Evolutionary conservation across 2,329 filamentous ascomycete genomes (phyloP).

Genomic region (Colletotrichum brevisporum): DNA sequence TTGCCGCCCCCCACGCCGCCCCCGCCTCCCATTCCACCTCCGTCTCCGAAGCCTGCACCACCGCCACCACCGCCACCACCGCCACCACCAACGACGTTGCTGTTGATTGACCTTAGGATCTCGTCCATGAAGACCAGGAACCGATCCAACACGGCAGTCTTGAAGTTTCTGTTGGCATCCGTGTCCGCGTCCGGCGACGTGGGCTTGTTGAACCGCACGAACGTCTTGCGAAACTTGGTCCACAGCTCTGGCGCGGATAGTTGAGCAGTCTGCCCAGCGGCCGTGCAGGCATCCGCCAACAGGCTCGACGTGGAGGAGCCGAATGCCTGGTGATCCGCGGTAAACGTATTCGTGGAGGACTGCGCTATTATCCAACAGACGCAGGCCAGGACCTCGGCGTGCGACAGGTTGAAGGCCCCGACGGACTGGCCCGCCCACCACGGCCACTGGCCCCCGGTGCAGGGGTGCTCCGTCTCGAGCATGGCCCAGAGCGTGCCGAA

Average conservation of each 20-base stretch:
- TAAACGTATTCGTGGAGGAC: neutral
- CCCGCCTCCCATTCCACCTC: too few relatives aligned
- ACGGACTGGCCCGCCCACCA: neutral
- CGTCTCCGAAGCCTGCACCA: too few relatives aligned
- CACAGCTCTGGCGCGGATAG: neutral
- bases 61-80: too few relatives aligned
- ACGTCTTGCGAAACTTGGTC: neutral
- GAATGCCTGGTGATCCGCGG: neutral
- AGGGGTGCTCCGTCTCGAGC: neutral
- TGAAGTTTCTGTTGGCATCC: neutral
- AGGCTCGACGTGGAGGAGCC: neutral
- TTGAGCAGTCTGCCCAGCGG: neutral
- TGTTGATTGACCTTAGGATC: neutral
- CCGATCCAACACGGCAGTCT: neutral
- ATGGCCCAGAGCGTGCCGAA: slow-evolving; percentile 13
- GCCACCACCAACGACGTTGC: too few relatives aligned
- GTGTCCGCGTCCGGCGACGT: neutral
- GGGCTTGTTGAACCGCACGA: neutral
- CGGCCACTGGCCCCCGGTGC: neutral
- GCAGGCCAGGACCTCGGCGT: slow-evolving; percentile 13
- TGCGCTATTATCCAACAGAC: slow-evolving; percentile 17
- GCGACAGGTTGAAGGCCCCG: neutral
- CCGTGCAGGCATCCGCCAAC: neutral
- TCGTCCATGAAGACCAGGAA: neutral
- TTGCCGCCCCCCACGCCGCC: neutral